These are phyloP conservation scores for Ceratobasidium sp. DNA, from an alignment of 1,284 basidiomycete species.

Conservation along the genomic window DNA sequence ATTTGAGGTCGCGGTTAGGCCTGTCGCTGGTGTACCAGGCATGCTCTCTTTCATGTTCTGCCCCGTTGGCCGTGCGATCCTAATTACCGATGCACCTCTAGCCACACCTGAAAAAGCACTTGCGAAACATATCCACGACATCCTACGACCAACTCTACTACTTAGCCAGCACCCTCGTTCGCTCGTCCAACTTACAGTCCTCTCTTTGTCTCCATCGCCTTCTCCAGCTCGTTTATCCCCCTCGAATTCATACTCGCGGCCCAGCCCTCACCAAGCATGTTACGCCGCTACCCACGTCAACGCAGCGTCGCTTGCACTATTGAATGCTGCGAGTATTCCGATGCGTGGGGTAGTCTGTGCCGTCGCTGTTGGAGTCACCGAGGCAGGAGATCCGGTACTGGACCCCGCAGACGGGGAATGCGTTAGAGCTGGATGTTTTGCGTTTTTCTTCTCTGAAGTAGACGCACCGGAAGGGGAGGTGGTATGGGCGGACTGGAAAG, in stretches of 20 bases:
- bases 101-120: slow-evolving; percentile 49
- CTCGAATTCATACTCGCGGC: slow-evolving; percentile 48
- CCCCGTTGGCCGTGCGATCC: background rate
- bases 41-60: slow-evolving; percentile 11
- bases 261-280: slow-evolving; percentile 53
- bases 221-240: slow-evolving; percentile 47
- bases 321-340: slow-evolving; percentile 75
- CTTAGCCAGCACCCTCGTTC: slow-evolving; percentile 74
- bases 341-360: slow-evolving; percentile 78
- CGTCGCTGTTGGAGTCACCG: slow-evolving; percentile 63
- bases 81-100: slow-evolving; percentile 16
- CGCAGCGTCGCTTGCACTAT: slow-evolving; percentile 71
- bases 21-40: slow-evolving; percentile 71
- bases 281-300: slow-evolving; percentile 71
- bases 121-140: slow-evolving; percentile 47
- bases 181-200: slow-evolving; percentile 76
- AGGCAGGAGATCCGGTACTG: slow-evolving; percentile 55
- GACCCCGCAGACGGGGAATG: slow-evolving; percentile 67
- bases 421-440: slow-evolving; percentile 70
- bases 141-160: slow-evolving; percentile 66
- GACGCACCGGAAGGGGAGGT: slow-evolving; percentile 43
- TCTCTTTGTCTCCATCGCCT: slow-evolving; percentile 63
- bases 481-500: slow-evolving; percentile 49
- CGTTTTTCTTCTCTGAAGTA: slow-evolving; percentile 66
- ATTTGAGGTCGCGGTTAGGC: slow-evolving; percentile 76